A percentile compares a stretch with the other conserved stretches of the same genome.
These are phyloP conservation scores for Yueomyces sp. DNA, from an alignment of 805 yeast genomes.

Conservation along the genomic window DNA sequence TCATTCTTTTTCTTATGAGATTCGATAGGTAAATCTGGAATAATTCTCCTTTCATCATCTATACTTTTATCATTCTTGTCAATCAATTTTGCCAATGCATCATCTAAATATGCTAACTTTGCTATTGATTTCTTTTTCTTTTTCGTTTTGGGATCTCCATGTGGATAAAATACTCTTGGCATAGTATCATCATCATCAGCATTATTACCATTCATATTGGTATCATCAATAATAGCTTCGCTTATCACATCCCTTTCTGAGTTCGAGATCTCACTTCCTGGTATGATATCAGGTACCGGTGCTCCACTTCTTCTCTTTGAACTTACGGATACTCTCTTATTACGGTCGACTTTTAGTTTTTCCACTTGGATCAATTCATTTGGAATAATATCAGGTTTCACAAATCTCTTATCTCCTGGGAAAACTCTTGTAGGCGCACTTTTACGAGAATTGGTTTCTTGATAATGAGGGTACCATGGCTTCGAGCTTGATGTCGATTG, in stretches of 20 bases:
- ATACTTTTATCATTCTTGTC: too few relatives aligned
- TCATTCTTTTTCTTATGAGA: too few relatives aligned
- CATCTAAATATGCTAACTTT: too few relatives aligned
- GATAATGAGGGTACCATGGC: not conserved
- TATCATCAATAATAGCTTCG: not conserved
- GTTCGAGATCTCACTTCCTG: not conserved
- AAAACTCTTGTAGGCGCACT: not conserved
- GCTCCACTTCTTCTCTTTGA: not conserved
- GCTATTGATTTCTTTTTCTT: not conserved
- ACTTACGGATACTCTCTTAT: not conserved
- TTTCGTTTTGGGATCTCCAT: not conserved
- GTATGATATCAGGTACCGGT: not conserved
- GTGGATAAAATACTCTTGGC: too few relatives aligned
- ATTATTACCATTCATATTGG: too few relatives aligned
- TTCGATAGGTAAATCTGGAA: too few relatives aligned
- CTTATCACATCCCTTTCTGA: not conserved
- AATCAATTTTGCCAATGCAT: too few relatives aligned
- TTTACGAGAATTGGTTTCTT: too few relatives aligned
- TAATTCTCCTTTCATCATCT: too few relatives aligned
- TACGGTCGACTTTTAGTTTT: not conserved
- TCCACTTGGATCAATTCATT: not conserved
- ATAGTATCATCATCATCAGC: too few relatives aligned
- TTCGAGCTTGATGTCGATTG: not conserved
- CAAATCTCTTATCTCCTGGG: not conserved
- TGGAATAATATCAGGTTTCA: not conserved